These are phyloP conservation scores for Sechiopsis laciniata DNA, from an alignment of 306 rosid species.

Conservation along the genomic window DNA sequence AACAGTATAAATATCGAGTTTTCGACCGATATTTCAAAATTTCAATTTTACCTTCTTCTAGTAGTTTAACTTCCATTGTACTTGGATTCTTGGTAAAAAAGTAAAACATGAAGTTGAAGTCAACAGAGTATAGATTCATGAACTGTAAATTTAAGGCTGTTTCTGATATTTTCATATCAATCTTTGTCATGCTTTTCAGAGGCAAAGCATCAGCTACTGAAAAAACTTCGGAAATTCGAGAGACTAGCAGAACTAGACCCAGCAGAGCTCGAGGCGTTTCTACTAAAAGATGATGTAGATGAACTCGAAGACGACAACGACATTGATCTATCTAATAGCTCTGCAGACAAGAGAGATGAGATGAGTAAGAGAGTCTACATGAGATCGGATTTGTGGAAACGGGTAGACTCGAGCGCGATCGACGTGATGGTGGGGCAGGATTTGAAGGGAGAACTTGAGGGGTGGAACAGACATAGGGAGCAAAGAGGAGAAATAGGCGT, in stretches of 20 bases:
- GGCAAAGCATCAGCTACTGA: slow-evolving; percentile 65
- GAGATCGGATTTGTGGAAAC: slow-evolving; percentile 65
- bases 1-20: neutral
- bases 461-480: slow-evolving; percentile 50
- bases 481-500: slow-evolving; percentile 38
- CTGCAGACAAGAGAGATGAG: slow-evolving; percentile 31
- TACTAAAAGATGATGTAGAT: slow-evolving; percentile 45
- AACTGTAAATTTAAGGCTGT: neutral
- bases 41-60: neutral
- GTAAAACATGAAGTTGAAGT: slow-evolving; percentile 6
- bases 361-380: slow-evolving; percentile 37
- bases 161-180: slow-evolving; percentile 3
- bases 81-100: neutral
- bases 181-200: slow-evolving; percentile 38
- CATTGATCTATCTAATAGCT: slow-evolving; percentile 22
- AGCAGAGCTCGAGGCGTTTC: slow-evolving; percentile 61
- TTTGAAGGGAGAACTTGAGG: slow-evolving; percentile 41
- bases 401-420: slow-evolving; percentile 61
- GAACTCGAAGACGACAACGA: slow-evolving; percentile 22
- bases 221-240: slow-evolving; percentile 79
- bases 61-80: neutral
- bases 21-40: neutral
- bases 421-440: slow-evolving; percentile 83
- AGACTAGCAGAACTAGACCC: slow-evolving; percentile 76
- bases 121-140: neutral